These are phyloP conservation scores for Teratosphaeria pseudoeucalypti DNA, from an alignment of 2,329 filamentous ascomycete genomes.

Conservation along the genomic window DNA sequence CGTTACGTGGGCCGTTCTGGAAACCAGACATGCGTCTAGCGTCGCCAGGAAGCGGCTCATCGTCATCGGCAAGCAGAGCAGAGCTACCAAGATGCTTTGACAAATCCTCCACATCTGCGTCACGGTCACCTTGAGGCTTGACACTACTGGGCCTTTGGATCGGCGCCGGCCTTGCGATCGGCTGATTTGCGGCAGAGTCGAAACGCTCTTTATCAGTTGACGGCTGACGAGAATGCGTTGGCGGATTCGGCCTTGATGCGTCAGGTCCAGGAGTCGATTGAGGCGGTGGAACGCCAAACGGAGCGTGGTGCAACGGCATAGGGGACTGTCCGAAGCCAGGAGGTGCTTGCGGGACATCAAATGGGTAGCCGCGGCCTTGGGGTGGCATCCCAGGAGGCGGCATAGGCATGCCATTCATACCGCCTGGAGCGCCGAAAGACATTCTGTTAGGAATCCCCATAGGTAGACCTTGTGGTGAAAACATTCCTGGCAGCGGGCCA, in stretches of 20 bases:
- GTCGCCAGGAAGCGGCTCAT: constrained; percentile 50
- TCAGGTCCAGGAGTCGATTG: constrained; percentile 19
- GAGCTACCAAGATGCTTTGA: constrained; percentile 73
- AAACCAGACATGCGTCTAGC: constrained; percentile 30
- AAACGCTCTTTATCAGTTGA: constrained; percentile 54
- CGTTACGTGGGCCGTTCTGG: constrained; percentile 20
- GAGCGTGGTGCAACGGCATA: constrained; percentile 18
- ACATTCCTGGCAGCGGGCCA: constrained; percentile 41
- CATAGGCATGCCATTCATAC: constrained; percentile 40
- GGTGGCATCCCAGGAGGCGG: constrained; percentile 45
- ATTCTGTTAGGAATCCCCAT: constrained; percentile 33
- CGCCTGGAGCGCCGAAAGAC: constrained; percentile 39
- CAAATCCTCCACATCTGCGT: constrained; percentile 40
- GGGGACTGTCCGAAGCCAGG: constrained; percentile 44
- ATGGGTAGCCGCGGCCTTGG: constrained; percentile 43
- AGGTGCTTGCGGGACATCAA: constrained; percentile 37
- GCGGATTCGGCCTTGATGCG: constrained; percentile 28
- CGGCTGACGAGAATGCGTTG: constrained; percentile 61
- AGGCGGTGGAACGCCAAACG: constrained; percentile 22
- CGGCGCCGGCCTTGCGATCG: constrained; percentile 71
- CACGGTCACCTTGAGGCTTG: constrained; percentile 39
- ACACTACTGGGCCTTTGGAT: constrained; percentile 79
- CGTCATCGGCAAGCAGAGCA: constrained; percentile 63
- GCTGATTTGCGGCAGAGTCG: constrained; percentile 55
- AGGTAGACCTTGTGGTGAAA: constrained; percentile 40